Percentiles rank a stretch among this genome's conserved stretches.
These are phyloP conservation scores for Skeletonema tropicum DNA, from an alignment of 108 stramenopile species.

Conservation along the genomic window DNA sequence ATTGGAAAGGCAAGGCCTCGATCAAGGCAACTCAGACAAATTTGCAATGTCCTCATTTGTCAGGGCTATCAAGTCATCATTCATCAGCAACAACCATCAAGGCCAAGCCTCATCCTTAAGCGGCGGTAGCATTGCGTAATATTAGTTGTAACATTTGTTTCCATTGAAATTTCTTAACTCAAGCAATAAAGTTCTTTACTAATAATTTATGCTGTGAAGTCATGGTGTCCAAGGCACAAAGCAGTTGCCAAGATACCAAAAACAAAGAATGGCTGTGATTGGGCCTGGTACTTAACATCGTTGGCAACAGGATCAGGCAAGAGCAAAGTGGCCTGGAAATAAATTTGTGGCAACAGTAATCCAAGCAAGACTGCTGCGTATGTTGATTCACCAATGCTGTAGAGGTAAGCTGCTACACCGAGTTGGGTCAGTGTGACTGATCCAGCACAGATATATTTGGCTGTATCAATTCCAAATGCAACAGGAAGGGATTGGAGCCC, in stretches of 20 bases:
- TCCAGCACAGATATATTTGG: conserved; percentile 92
- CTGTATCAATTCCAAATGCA: conserved; percentile 94
- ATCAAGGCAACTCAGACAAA: conserved; percentile 52
- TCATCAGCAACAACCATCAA: conserved; percentile 7
- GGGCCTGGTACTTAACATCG: conserved; percentile 96
- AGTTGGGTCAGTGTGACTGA: conserved; percentile 91
- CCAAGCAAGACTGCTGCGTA: conserved; percentile 84
- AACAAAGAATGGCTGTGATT: conserved; percentile 93
- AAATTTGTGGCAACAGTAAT: conserved; percentile 91
- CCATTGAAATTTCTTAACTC: too few species aligned
- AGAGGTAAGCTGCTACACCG: conserved; percentile 90
- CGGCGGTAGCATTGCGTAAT: too few species aligned
- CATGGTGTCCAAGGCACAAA: conserved; percentile 91
- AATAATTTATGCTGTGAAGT: conserved; percentile 50
- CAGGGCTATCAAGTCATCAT: conserved; percentile 55
- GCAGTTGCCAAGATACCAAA: conserved; percentile 94
- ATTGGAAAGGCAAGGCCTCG: conserved; percentile 31
- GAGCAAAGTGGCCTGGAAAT: conserved; percentile 91
- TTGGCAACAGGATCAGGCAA: conserved; percentile 92
- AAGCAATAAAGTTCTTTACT: not conserved
- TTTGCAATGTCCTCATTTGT: conserved; percentile 63
- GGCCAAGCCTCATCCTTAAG: not conserved
- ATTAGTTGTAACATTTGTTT: too few species aligned
- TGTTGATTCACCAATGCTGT: conserved; percentile 76
- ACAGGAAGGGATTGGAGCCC: conserved; percentile 95